These are phyloP conservation scores for Zymoseptoria crescenta DNA, from an alignment of 2,329 filamentous ascomycete species.

Conservation along the genomic window DNA sequence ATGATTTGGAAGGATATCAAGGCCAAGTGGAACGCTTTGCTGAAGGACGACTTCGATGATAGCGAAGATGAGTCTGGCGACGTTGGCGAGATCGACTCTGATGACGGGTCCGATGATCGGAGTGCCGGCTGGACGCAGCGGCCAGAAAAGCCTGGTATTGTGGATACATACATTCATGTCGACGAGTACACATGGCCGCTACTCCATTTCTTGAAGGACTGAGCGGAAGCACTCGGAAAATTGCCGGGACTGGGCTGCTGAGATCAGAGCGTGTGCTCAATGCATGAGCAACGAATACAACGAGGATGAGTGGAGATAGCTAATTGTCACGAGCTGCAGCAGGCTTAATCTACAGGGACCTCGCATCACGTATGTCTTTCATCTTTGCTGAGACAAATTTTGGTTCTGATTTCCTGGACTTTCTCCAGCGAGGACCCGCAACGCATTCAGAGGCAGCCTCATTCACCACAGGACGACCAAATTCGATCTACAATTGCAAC, in stretches of 20 bases:
- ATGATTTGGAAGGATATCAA: conserved; percentile 3
- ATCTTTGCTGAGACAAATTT: background rate
- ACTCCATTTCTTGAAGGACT: conserved; percentile 1
- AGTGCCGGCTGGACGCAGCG: too few species aligned
- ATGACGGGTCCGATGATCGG: too few species aligned
- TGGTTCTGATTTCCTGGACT: background rate
- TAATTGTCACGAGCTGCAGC: background rate
- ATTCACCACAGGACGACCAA: background rate
- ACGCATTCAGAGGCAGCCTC: background rate
- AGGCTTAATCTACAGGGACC: background rate
- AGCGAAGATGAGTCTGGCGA: background rate
- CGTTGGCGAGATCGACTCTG: too few species aligned
- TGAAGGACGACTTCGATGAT: conserved; percentile 2
- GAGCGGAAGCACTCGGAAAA: background rate
- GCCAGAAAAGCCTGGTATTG: background rate
- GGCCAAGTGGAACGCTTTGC: background rate
- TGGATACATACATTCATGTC: conserved; percentile 3
- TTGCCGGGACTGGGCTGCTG: background rate
- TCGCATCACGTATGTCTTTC: background rate
- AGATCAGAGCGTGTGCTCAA: background rate
- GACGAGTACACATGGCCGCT: conserved; percentile 8
- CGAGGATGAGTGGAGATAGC: background rate
- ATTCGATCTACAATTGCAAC: background rate
- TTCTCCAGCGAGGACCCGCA: background rate
- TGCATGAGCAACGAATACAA: background rate